phyloP scores from a whole-genome alignment of 2,329 filamentous ascomycete genomes.

The Apiospora phragmitis region DNA sequence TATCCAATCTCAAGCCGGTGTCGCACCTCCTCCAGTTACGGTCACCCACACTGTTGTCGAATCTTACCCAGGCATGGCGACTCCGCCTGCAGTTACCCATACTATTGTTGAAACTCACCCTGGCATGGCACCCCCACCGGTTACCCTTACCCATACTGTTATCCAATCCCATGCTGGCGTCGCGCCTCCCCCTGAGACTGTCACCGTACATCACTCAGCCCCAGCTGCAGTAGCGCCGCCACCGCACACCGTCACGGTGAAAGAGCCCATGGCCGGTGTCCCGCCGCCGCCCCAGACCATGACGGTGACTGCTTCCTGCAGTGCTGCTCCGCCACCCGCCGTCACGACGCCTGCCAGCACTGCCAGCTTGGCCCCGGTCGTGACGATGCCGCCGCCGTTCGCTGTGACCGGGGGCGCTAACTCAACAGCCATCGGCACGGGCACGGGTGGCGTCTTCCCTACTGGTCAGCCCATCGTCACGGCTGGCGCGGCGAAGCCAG shows the following conservation, averaged over 20 bases:
- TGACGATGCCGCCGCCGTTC: not conserved
- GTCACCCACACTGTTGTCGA: not conserved
- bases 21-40: not conserved
- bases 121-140: not conserved
- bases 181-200: not conserved
- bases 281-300: not conserved
- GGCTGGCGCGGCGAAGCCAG: not conserved
- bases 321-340: not conserved
- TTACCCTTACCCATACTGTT: not conserved
- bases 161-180: not conserved
- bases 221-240: not conserved
- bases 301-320: not conserved
- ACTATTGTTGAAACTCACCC: not conserved
- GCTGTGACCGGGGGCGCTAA: not conserved
- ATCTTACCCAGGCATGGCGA: not conserved
- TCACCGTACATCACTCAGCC: not conserved
- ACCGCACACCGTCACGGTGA: not conserved
- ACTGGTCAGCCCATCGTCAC: not conserved
- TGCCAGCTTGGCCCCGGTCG: not conserved
- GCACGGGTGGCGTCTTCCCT: not conserved
- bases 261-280: not conserved
- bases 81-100: not conserved
- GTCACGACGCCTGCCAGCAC: not conserved
- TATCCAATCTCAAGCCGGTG: not conserved
- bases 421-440: not conserved